Percentiles rank a stretch among this genome's conserved stretches.
These are phyloP conservation scores for Cyathus striatus DNA, from an alignment of 768 basidiomycete species.

Conservation along the genomic window DNA sequence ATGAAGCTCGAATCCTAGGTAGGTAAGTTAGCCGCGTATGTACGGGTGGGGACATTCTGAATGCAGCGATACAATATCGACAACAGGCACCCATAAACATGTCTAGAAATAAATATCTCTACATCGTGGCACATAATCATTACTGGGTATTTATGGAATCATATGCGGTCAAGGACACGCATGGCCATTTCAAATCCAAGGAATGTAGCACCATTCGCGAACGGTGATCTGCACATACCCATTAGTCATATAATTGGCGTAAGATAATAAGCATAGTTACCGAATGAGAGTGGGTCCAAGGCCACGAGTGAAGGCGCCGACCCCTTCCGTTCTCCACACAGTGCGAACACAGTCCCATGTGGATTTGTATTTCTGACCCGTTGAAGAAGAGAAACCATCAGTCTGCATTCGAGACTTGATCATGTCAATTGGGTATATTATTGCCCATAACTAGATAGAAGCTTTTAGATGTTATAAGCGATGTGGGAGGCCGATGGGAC, in stretches of 20 bases:
- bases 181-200: slow-evolving; percentile 93
- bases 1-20: too few species aligned
- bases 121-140: not conserved
- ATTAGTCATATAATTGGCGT: not conserved
- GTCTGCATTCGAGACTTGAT: slow-evolving; percentile 97
- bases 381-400: slow-evolving; percentile 73
- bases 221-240: slow-evolving; percentile 65
- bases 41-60: too few species aligned
- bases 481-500: slow-evolving; percentile 17
- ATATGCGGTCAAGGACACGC: slow-evolving; percentile 50
- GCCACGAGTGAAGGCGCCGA: slow-evolving; percentile 86
- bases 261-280: slow-evolving; percentile 34
- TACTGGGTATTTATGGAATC: slow-evolving; percentile 1
- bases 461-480: slow-evolving; percentile 3
- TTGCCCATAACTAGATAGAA: slow-evolving; percentile 74
- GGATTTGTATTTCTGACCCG: slow-evolving; percentile 78
- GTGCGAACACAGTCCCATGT: slow-evolving; percentile 79
- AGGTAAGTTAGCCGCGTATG: too few species aligned
- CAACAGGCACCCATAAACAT: too few species aligned
- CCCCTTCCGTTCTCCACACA: slow-evolving; percentile 81
- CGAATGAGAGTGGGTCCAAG: slow-evolving; percentile 88
- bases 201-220: slow-evolving; percentile 96
- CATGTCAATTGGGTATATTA: slow-evolving; percentile 95
- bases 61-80: too few species aligned
- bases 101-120: not conserved